Evolutionary conservation across 2,329 filamentous ascomycete genomes (phyloP), one percentile per base, ranked within the genome.

Genomic region (Colletotrichum eleusines): DNA sequence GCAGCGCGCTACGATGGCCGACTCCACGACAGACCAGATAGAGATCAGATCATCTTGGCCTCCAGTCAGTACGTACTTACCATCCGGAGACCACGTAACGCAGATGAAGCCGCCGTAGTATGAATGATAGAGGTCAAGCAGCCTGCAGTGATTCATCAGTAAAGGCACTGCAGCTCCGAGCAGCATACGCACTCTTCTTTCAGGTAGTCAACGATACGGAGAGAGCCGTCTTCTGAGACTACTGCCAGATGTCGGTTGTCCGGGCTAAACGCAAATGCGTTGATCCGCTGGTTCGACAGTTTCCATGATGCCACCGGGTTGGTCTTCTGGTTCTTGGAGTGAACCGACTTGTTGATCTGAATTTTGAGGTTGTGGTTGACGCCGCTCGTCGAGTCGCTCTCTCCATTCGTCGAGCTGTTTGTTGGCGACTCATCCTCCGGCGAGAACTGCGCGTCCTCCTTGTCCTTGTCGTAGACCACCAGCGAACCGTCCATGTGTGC

Each of bases 31-130:
- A 20, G 92, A 96, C 96, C 96, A 99, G 75, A 99, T 98, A 0
- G 94, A 97, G 16, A 99, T 92, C 12, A 98, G 85, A 79, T 99
- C 96, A 79, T 99, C 96, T 81, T 98, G 95, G 5, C 96, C 95
- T 63, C 96, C 96, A 0, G 96, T 98, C 23, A 99, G 86, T 62
- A 99, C 91, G 80, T 98, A 99, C 79, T 97, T 95, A 62, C 94
- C 95, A 78, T 99, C 96, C 12, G 96, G 96, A 8, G 95, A 98
- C 96, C 96, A 99, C 82, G 94, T 97, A 2, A 98, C 94, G 77
- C 94, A 97, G 54, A 92, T 92, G 72, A 99, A 87, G 3, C 94
- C 95, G 57, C 96, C 96, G 76, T 98, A 99, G 83, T 98, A 99
- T 65, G 94, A 94, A 76, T 92, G 90, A 80, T 94, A 98, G 54